Base-by-base conservation (phyloP, 1,284 basidiomycete genomes). In the Rhodotorula sp. region DNA sequence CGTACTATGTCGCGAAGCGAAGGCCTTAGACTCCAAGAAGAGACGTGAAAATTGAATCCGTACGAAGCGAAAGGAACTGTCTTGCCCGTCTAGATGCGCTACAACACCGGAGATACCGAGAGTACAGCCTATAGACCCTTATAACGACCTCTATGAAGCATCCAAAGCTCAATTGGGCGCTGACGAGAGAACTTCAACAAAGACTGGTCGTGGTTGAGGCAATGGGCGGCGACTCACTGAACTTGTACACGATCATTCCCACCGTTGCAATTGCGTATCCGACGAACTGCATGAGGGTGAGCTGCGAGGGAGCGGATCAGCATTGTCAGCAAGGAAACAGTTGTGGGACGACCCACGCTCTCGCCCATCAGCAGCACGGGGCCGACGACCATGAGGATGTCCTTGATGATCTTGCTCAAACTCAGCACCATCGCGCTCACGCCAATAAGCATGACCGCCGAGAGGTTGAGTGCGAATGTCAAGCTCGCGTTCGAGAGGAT, bases 391-490 rank as follows among this genome's bases (percentile, higher is more conserved):
- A 75, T 60, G 15, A 73, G 34, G 27, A 75, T 59, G 52, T 75
- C 74, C 49, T 75, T 74, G 59, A 76, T 66, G 57, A 76, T 48
- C 62, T 76, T 76, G 54, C 36, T 58, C 48, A 76, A 58, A 8
- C 62, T 62, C 9, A 74, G 62, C 11, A 74, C 66, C 62, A 74
- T 71, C 7, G 63, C 62, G 19, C 54, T 61, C 11, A 77, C n/a
- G 8, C 64, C 67, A 48, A 77, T 76, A 34, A 77, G 67, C 53
- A 69, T 68, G 47, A 74, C 65, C 19, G 72, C 64, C 7, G 36
- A 53, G 6, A 77, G 56, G 64, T 77, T 77, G 36, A 77, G 68
- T 5, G 60, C 51, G 29, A 76, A 70, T 39, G 76, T 76, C 59
- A 77, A 46, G 13, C 49, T 36, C 15, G 67, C 64, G 59, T 76